Percentiles rank a stretch among this genome's conserved stretches.
These are phyloP conservation scores for Solanum chacoense DNA, from an alignment of 305 asterid genomes.

Conservation along the genomic window DNA sequence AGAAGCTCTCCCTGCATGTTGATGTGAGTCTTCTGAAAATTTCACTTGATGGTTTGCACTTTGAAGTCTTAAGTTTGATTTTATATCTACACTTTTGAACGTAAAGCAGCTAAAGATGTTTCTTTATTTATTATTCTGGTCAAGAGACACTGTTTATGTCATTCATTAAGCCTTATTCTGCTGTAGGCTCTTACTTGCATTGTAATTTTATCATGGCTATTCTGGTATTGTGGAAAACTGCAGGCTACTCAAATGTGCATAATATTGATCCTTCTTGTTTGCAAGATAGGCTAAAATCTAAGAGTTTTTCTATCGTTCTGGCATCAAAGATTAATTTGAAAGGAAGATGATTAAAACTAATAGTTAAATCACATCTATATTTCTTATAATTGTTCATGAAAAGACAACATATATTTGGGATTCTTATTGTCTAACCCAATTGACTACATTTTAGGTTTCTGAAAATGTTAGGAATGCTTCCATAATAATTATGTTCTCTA, in stretches of 20 bases:
- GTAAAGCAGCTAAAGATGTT: background rate
- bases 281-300: background rate
- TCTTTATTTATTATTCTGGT: background rate
- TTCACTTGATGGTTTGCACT: constrained; percentile 2
- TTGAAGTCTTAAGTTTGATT: background rate
- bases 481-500: background rate
- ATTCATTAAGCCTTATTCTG: background rate
- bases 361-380: background rate
- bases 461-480: background rate
- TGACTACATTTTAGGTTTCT: background rate
- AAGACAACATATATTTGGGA: background rate
- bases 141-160: background rate
- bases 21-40: constrained; percentile 66
- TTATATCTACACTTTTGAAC: background rate
- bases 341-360: background rate
- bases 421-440: background rate
- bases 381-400: background rate
- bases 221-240: background rate
- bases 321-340: background rate
- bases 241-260: background rate
- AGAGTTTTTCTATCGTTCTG: background rate
- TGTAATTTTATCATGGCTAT: background rate
- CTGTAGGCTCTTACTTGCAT: background rate
- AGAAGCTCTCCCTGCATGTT: constrained; percentile 98
- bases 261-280: background rate